Base-by-base conservation (phyloP, 163 green algal genomes). In the Scenedesmus sp. region DNA sequence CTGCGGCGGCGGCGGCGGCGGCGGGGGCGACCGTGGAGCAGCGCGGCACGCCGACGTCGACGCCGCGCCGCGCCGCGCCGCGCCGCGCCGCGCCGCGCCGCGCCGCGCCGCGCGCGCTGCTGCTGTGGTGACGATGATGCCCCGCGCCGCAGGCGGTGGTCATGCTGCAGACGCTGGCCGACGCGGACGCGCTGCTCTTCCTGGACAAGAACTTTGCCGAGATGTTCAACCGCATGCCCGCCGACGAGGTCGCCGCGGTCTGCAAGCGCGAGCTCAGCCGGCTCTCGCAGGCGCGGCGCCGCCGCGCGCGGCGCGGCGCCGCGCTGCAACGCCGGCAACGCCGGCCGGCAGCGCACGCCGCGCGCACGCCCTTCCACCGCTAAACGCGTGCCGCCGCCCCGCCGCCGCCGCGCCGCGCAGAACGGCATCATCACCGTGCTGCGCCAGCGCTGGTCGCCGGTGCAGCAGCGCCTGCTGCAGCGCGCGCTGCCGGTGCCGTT, bases 131-230 rank as follows among this genome's bases (percentile, higher is more conserved):
- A 47, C 39, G 39, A 10, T 10, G 7, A 15, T 47, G 39, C 10
- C 7, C 39, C 39, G 10, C 31, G 28, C 13, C 84, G 31, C 76
- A 89, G 69, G 72, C 83, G 67, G 70, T 78, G 9, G 36, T 57
- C 58, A 88, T 86, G 73, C 51, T 86, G 14, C 84, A 91, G 79
- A 87, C 82, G 42, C 78, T 91, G 53, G 75, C 76, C 24, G 86
- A 91, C 57, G 81, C 84, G 0, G 84, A 91, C 33, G 81, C 84
- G 65, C 78, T 91, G 65, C 80, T 91, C 51, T 89, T 91, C 79
- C 70, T 91, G 63, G 82, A 89, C 15, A 81, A 70, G 29, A 83
- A 77, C 54, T 83, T 83, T 60, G 62, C 33, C 31, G 64, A 77
- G 64, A 53, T 77, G 45, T 77, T 83, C 57, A 71, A 83, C 63